Evolutionary conservation across 495 filamentous ascomycete species (phyloP).

Genomic region (Clohesyomyces aquaticus): DNA sequence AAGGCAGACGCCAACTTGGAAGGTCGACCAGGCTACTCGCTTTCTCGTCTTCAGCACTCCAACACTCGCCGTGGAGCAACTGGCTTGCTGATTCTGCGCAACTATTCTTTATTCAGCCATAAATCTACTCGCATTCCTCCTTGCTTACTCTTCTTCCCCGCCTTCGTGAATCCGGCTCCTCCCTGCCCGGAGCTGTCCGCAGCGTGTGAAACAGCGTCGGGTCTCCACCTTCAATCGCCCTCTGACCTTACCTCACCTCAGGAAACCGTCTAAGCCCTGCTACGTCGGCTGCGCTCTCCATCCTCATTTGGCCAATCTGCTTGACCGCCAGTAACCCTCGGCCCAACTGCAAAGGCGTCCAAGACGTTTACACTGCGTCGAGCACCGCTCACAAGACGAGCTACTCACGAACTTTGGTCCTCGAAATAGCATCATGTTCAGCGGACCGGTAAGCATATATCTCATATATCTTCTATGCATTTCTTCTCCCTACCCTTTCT

Average conservation of each 20-base stretch:
- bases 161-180: slow-evolving; percentile 2
- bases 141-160: background rate
- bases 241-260: background rate
- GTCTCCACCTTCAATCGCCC: background rate
- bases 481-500: background rate
- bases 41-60: background rate
- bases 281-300: background rate
- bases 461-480: background rate
- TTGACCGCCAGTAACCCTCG: background rate
- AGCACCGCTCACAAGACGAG: background rate
- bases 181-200: background rate
- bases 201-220: background rate
- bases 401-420: background rate
- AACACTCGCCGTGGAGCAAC: background rate
- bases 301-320: slow-evolving; percentile 1
- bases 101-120: no score
- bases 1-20: background rate
- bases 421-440: slow-evolving; percentile 3
- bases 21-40: background rate
- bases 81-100: background rate
- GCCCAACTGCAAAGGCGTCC: background rate
- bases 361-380: background rate
- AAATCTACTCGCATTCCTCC: background rate
- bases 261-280: background rate
- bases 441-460: background rate